Base-by-base conservation (phyloP, 1,284 basidiomycete genomes). In the Trichosporon inkin region DNA sequence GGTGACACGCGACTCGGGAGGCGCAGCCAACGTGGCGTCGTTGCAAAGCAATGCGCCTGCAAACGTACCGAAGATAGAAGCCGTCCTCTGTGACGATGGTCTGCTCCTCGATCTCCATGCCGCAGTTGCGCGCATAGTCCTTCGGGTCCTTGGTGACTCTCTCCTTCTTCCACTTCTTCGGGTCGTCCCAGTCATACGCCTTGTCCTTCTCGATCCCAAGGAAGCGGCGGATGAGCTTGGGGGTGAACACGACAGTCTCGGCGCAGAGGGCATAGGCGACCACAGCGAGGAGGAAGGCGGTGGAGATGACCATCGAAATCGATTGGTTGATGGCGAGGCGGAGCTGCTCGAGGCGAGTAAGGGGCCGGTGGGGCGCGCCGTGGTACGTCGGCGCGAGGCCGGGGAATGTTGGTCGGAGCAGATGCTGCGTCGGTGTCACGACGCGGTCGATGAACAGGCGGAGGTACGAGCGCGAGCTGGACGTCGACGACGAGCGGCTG, bases 11-110 rank as follows among this genome's bases (percentile, higher is more conserved):
- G 8, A 32, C 28, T 32, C 28, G 5, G 8, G 28, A 32, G 28
- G 28, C 28, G 28, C 28, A 32, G 4, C 28, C 28, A 8, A 32
- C 28, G 28, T 32, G 28, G 8, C 28, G 4, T 4, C 28, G 28
- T 8, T 32, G 5, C 8, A 8, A 32, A 8, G 28, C 28, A 8
- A 32, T 32, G 28, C 28, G 40, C 52, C 53, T n/a, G 37, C 13
- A 3, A 3, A 69, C 78, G 55, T 61, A 79, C 79, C 72, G 78
- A 36, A 85, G 71, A 39, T 76, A 76, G 69, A 82, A 86, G 6
- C 84, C 84, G 67, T 86, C 84, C 61, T 84, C 80, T 0, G 84
- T 85, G 69, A 83, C 82, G 19, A 84, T 80, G 22, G 78, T 79
- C 70, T 84, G 82, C 66, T 85, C 80, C 57, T 81, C 75, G 51